phyloP scores from a whole-genome alignment of 306 rosid genomes.

The Medicago truncatula region MtrunA17r5.0-ANR NC_053044.1:40013501-40014000 shows the following conservation, averaged over 20 bases:
- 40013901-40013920: neutral
- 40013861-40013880: neutral
- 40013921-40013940: neutral
- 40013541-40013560: too few relatives aligned
- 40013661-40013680: neutral
- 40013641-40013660: too few relatives aligned
- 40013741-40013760: neutral
- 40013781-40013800: neutral
- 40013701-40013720: neutral
- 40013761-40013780: neutral
- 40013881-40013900: neutral
- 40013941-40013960: neutral
- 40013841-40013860: constrained; percentile 7
- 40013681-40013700: constrained; percentile 6
- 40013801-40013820: neutral
- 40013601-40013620: too few relatives aligned
- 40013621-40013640: too few relatives aligned
- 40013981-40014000: too few relatives aligned
- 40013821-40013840: neutral
- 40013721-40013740: constrained; percentile 3
- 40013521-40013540: too few relatives aligned
- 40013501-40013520: too few relatives aligned
- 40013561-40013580: too few relatives aligned
- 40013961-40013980: neutral
- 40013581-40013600: too few relatives aligned